These are phyloP conservation scores for Coemansia sp. DNA, from an alignment of 192 early-diverging fungal genomes.

Conservation along the genomic window DNA sequence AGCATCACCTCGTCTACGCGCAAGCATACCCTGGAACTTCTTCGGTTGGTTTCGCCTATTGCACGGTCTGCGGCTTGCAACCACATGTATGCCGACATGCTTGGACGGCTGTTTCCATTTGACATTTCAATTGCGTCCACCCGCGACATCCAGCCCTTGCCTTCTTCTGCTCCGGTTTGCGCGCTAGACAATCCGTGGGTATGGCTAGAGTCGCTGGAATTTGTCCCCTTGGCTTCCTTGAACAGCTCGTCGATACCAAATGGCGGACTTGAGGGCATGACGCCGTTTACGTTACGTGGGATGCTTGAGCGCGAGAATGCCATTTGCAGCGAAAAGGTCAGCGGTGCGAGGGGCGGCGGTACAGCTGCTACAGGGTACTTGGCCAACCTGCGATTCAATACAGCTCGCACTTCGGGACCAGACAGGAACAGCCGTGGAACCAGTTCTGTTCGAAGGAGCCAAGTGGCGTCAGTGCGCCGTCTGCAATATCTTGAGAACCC, in stretches of 20 bases:
- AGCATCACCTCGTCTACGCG: conserved; percentile 38
- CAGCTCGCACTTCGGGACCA: not conserved
- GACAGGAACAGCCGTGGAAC: not conserved
- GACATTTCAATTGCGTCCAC: conserved; percentile 27
- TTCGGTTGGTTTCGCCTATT: conserved; percentile 29
- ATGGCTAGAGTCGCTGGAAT: conserved; percentile 48
- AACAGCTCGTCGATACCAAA: conserved; percentile 11
- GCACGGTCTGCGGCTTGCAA: conserved; percentile 10
- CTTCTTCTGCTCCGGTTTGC: not conserved
- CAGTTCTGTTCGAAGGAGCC: not conserved
- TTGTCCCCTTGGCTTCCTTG: conserved; percentile 27
- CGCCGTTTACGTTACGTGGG: conserved; percentile 51
- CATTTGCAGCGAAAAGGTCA: not conserved
- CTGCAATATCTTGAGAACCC: conserved; percentile 50
- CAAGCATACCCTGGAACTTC: conserved; percentile 30
- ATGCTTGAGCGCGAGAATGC: conserved; percentile 35
- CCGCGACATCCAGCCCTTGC: conserved; percentile 19
- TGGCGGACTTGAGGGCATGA: conserved; percentile 49
- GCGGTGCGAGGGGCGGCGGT: not conserved
- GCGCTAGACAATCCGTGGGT: conserved; percentile 46
- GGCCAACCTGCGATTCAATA: conserved; percentile 20
- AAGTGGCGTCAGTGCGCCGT: conserved; percentile 5
- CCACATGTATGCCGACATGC: conserved; percentile 10
- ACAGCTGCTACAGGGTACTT: conserved; percentile 12
- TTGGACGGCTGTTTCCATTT: conserved; percentile 47